Percentiles rank a stretch among this genome's conserved stretches.
Evolutionary conservation across 1,284 basidiomycete species (phyloP).

Genomic region (Naganishia liquefaciens): DNA sequence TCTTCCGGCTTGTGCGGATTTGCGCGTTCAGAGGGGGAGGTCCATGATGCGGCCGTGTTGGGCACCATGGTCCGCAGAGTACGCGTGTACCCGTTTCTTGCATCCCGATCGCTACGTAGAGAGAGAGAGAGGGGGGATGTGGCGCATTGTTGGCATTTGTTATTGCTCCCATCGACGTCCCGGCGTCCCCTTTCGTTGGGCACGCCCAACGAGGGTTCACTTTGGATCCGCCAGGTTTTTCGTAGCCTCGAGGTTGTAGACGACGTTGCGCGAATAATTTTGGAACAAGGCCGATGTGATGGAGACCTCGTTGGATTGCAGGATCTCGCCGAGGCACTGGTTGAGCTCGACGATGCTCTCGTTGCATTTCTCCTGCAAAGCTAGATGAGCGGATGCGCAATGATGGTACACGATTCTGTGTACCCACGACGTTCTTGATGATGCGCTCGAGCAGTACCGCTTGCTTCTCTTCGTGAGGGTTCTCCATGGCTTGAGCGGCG

Average conservation of each 20-base stretch:
- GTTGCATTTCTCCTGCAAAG: conserved; percentile 51
- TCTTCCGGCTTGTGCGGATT: no score
- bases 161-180: no score
- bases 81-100: no score
- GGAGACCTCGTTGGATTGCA: conserved; percentile 63
- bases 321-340: conserved; percentile 60
- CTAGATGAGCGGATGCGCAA: conserved; percentile 11
- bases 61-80: no score
- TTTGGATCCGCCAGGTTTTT: conserved; percentile 47
- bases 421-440: conserved; percentile 78
- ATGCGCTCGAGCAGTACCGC: conserved; percentile 85
- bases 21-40: no score
- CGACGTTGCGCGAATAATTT: conserved; percentile 81
- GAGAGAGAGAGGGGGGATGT: no score
- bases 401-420: conserved; percentile 13
- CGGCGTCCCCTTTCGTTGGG: no score
- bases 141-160: no score
- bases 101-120: no score
- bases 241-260: conserved; percentile 73
- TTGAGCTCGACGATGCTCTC: conserved; percentile 53
- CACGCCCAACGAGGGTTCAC: not conserved
- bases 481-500: conserved; percentile 66
- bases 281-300: conserved; percentile 71
- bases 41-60: no score
- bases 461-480: conserved; percentile 86